These are phyloP conservation scores for Ascosphaera pollenicola DNA, from an alignment of 2,329 filamentous ascomycete species.

Conservation along the genomic window DNA sequence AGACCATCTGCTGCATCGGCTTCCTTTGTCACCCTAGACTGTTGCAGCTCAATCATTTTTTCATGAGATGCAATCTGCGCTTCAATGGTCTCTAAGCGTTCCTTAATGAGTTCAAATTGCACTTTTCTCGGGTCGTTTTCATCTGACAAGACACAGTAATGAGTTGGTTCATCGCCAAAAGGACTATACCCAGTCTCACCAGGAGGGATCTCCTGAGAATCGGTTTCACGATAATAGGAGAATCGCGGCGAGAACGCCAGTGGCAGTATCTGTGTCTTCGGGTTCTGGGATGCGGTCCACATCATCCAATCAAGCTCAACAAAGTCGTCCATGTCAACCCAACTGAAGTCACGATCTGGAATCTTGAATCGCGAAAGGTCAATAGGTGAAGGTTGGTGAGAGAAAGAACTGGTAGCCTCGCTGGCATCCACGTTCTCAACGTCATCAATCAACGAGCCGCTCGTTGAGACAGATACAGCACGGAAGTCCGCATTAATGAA, in stretches of 20 bases:
- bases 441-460: constrained; percentile 55
- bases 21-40: constrained; percentile 37
- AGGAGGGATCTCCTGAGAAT: constrained; percentile 54
- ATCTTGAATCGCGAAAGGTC: constrained; percentile 80
- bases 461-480: constrained; percentile 78
- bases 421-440: constrained; percentile 35
- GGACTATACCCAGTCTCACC: constrained; percentile 65
- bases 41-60: constrained; percentile 49
- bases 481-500: constrained; percentile 79
- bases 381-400: constrained; percentile 27
- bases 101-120: constrained; percentile 64
- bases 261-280: constrained; percentile 82
- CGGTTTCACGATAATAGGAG: constrained; percentile 93
- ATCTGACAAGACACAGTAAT: constrained; percentile 85
- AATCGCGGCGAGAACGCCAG: constrained; percentile 83
- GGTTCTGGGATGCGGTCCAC: constrained; percentile 59
- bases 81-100: constrained; percentile 56
- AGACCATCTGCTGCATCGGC: constrained; percentile 25
- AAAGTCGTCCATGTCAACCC: constrained; percentile 99
- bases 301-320: constrained; percentile 94
- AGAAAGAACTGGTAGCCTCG: constrained; percentile 37
- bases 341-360: constrained; percentile 81
- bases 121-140: constrained; percentile 75
- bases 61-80: constrained; percentile 57
- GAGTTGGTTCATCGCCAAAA: constrained; percentile 83